Base-by-base conservation (phyloP, 2,329 filamentous ascomycete species). In the Trichoderma sp. region DNA sequence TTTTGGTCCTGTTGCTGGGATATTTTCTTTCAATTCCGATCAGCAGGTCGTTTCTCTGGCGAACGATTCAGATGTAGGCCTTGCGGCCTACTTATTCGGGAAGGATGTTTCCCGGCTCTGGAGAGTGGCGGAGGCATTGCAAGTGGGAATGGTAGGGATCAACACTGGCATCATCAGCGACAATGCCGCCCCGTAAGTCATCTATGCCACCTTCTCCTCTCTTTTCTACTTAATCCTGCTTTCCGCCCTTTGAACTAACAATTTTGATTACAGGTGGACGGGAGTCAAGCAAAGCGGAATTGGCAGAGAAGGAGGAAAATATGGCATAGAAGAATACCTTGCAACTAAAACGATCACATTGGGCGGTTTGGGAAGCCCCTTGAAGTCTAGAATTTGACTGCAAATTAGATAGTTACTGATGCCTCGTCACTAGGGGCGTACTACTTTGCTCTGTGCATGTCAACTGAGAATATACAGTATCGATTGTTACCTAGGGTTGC, bases 61-160 rank as follows among this genome's bases (percentile, higher is more conserved):
- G 39, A 43, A 43, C 1, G 39, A 43, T 8, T 43, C 39, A 0
- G 39, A 43, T 43, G 39, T 43, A 43, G 39, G 18, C 39, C 39
- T 43, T 43, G 92, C 92, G 1, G 91, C 90, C 0, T 94, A 94
- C 82, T 92, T 94, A 83, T 93, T 91, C 81, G 91, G 82, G 12
- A 47, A 69, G 78, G 78, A 73, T 80, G 86, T 76, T 71, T 84
- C 4, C 77, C 80, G 66, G 85, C 75, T 81, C n/a, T 78, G 77
- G 60, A 79, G 85, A 14, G 81, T 88, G 1, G 81, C 84, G 3
- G 85, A 87, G 76, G 82, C 80, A 4, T 80, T 92, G 58, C 87
- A 92, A 73, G 86, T 89, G 1, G 90, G 90, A 11, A 92, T 92
- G 89, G 86, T 92, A 5, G 90, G 88, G 30, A 61, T 61, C 32